phyloP scores from a whole-genome alignment of 1,284 basidiomycete genomes.

The Naganishia liquefaciens region DNA sequence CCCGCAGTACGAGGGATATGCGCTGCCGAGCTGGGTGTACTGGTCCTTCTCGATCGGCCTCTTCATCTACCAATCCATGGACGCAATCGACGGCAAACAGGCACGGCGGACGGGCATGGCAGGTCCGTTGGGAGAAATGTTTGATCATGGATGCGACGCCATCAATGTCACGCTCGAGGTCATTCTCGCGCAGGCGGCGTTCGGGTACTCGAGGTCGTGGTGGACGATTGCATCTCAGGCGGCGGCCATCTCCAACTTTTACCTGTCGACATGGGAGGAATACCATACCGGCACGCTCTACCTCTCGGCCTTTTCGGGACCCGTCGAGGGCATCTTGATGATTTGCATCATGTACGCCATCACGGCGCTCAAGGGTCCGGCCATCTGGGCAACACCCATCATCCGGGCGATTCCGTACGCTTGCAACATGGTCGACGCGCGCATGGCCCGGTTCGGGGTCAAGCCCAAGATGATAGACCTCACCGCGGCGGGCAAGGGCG shows the following conservation, averaged over 20 bases:
- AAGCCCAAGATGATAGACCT: slow-evolving; percentile 35
- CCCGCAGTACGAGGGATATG: slow-evolving; percentile 66
- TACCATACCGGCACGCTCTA: slow-evolving; percentile 89
- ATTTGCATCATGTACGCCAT: slow-evolving; percentile 76
- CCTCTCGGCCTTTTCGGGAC: slow-evolving; percentile 91
- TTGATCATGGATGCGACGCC: slow-evolving; percentile 78
- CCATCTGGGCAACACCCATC: slow-evolving; percentile 66
- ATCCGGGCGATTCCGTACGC: slow-evolving; percentile 29
- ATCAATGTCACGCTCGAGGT: slow-evolving; percentile 66
- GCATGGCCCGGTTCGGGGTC: slow-evolving; percentile 37
- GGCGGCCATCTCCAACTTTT: slow-evolving; percentile 89
- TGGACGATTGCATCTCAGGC: slow-evolving; percentile 89
- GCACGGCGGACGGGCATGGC: slow-evolving; percentile 93
- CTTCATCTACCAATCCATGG: slow-evolving; percentile 81
- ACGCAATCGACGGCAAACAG: slow-evolving; percentile 73
- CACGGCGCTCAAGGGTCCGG: slow-evolving; percentile 66
- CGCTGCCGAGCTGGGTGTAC: slow-evolving; percentile 80
- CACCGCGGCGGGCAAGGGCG: slow-evolving; percentile 3
- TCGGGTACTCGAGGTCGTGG: slow-evolving; percentile 90
- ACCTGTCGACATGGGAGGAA: slow-evolving; percentile 87
- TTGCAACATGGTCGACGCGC: slow-evolving; percentile 38
- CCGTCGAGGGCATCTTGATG: slow-evolving; percentile 93
- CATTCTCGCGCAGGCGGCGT: slow-evolving; percentile 75
- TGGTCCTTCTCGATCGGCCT: slow-evolving; percentile 87
- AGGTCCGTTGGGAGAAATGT: slow-evolving; percentile 92